Base-by-base conservation (phyloP, 179 eudicot genomes). In the Silene coronaria region DNA sequence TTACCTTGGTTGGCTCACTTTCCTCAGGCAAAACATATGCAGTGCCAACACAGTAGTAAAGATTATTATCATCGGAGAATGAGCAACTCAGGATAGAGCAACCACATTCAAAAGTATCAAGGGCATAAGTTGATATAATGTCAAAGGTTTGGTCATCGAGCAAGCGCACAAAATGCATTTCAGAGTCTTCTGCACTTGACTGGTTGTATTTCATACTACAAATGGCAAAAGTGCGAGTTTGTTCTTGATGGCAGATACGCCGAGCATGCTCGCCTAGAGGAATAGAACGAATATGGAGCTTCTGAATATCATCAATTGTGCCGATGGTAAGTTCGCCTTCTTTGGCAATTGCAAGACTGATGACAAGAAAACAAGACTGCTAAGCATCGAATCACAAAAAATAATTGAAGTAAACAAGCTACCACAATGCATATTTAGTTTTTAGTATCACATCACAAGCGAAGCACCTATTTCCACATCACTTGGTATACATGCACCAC, bases 321-420 rank as follows among this genome's bases (percentile, higher is more conserved):
- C 99, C 99, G 77, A 95, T 95, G 72, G 97, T 91, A 75, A 95
- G 91, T 76, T 95, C 99, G 17, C 94, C 99, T 83, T 95, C 99
- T 83, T 88, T 95, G 3, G 99, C 99, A 74, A 95, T 91, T 30
- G 99, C 99, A 84, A 95, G 97, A 86, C 99, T 95, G 90, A 70
- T 26, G 16, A 67, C 28, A 74, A 22, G 61, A 60, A 67, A 77
- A 22, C 71, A 67, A 24, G 6, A 65, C 8, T 58, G 51, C 46
- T 32, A 69, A 51, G 45, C 55, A 57, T 7, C 4, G 64, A 48
- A 23, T 2, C 27, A 26, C 17, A 60, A 2, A 42, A 36, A 36
- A 3, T 5, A n/a, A 12, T 12, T 61, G 74, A 24, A 70, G n/a
- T 59, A 4, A n/a, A 75, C 23, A 14, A 21, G 76, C 63, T 27